These are phyloP conservation scores for Podospora pseudocomata DNA, from an alignment of 495 filamentous ascomycete genomes.

Conservation along the genomic window DNA sequence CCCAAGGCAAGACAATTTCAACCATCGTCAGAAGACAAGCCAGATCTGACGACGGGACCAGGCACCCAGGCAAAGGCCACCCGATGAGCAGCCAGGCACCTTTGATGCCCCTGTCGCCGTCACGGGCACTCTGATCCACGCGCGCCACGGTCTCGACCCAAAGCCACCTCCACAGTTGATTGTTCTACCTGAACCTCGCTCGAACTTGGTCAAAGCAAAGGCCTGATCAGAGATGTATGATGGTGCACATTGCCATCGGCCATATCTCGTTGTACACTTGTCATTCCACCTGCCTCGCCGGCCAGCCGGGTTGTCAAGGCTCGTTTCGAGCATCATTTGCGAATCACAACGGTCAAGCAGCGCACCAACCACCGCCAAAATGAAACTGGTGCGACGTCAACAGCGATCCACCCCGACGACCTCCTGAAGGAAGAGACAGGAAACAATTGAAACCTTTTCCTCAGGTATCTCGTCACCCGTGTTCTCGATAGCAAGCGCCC, in stretches of 20 bases:
- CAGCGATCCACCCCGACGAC: not conserved
- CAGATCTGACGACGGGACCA: not conserved
- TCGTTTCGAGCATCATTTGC: constrained; percentile 10
- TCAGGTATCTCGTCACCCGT: not conserved
- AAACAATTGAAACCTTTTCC: constrained; percentile 2
- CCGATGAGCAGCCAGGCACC: not conserved
- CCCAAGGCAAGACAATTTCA: not conserved
- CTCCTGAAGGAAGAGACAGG: not conserved
- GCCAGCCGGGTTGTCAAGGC: not conserved
- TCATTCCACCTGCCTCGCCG: not conserved
- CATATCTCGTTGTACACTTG: not conserved
- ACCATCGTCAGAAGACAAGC: not conserved
- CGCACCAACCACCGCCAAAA: constrained; percentile 5
- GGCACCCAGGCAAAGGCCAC: not conserved
- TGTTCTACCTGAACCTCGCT: not conserved
- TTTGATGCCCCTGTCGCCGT: not conserved
- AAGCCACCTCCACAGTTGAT: not conserved
- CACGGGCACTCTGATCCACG: not conserved
- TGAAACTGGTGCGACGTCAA: constrained; percentile 2
- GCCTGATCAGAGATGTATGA: too few relatives aligned
- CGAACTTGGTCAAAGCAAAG: not conserved
- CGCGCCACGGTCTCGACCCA: not conserved
- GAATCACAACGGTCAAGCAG: not conserved
- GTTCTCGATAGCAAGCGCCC: constrained; percentile 12
- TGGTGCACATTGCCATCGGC: not conserved